phyloP scores from a whole-genome alignment of 2,329 filamentous ascomycete genomes.

The Cytospora mali region DNA sequence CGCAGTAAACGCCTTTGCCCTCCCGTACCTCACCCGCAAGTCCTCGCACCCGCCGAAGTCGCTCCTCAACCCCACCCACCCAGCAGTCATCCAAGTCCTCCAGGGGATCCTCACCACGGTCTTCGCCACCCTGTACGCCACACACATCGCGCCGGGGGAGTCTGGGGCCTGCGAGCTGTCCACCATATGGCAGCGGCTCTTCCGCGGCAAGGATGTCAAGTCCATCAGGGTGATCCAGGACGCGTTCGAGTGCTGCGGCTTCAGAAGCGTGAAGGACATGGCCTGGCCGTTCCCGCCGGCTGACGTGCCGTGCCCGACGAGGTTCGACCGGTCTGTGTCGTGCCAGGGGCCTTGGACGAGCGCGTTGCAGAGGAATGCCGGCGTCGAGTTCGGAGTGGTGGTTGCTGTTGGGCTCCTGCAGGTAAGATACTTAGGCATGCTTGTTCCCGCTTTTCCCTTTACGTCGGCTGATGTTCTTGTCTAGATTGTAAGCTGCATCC shows the following conservation, averaged over 20 bases:
- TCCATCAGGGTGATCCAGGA: conserved; percentile 66
- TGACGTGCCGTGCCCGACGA: conserved; percentile 45
- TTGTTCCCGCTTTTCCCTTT: neutral
- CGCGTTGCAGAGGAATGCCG: conserved; percentile 55
- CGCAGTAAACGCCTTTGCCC: conserved; percentile 41
- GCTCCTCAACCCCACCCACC: conserved; percentile 33
- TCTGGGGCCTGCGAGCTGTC: conserved; percentile 56
- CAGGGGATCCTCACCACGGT: conserved; percentile 48
- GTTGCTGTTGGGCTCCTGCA: conserved; percentile 58
- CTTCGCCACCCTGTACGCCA: conserved; percentile 48
- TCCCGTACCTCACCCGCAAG: conserved; percentile 38
- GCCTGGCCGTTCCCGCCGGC: conserved; percentile 61
- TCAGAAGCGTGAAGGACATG: conserved; percentile 59
- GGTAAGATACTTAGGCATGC: conserved; percentile 41
- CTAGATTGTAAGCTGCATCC: conserved; percentile 16
- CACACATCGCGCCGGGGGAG: conserved; percentile 39
- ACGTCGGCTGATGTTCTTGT: neutral
- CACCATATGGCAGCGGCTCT: conserved; percentile 59
- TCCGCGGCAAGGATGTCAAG: conserved; percentile 48
- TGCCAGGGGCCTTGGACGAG: conserved; percentile 61
- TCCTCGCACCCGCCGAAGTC: conserved; percentile 29
- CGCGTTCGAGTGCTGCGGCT: conserved; percentile 66
- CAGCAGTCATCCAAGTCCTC: conserved; percentile 43
- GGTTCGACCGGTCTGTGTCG: conserved; percentile 47
- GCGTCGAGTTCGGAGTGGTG: conserved; percentile 58